Evolutionary conservation across 2,329 filamentous ascomycete genomes (phyloP), one percentile per base, ranked within the genome.

Genomic region (Xylariaceae sp.): DNA sequence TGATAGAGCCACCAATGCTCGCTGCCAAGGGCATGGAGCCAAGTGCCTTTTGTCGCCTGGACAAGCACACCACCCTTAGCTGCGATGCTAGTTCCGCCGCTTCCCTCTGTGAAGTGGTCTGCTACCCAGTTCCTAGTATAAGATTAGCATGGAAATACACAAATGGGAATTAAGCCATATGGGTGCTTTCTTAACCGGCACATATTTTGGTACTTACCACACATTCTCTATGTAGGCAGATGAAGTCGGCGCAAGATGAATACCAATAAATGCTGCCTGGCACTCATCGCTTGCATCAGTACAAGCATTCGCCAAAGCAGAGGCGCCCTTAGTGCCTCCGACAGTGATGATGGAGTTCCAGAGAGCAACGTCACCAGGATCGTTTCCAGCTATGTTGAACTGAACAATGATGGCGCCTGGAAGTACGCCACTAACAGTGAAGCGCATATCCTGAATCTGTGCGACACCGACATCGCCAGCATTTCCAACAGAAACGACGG

Each of bases 381-480:
- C 44, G 6, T 52, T 47, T 2, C 68, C 68, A 6, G 66, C 67
- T 44, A 69, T 64, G 57, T 71, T 64, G 51, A 71, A 66, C 54
- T 68, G 66, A n/a, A 87, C 73, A 14, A 88, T 67, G 7, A 85
- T 76, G 6, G 83, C 81, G 31, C 83, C 82, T 7, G 78, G 71
- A 7, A 81, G 73, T 9, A 79, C 74, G 6, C 83, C 83, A 51
- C 75, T 72, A 2, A 83, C 83, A 52, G 78, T 77, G 40, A 89
- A 74, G 38, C 87, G 75, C 67, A 85, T 78, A 57, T 89, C 85
- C 2, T 77, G 78, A 69, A 82, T 81, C 62, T 88, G 82, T 6
- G 86, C 74, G 1, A 64, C 69, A 11, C 85, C 85, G 7, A 70
- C 68, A 18, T 87, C 79, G 5, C 82, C 82, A 2, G 71, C 60